Base-by-base conservation (phyloP, 2,329 filamentous ascomycete species). In the Aspergillus sp. region DNA sequence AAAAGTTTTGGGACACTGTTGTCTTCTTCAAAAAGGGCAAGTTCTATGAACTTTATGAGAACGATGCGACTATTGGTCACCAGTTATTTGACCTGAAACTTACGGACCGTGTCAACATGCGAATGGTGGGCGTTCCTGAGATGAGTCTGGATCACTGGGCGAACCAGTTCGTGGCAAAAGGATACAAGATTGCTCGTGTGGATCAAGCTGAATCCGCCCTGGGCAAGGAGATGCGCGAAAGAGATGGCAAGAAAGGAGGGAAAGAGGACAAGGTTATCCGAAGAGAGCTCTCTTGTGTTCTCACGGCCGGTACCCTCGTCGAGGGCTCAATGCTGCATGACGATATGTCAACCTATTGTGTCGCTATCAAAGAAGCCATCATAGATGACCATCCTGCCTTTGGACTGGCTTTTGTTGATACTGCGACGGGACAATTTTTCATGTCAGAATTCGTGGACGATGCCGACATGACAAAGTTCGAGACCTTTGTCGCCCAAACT, bases 21-120 rank as follows among this genome's bases (percentile, higher is more conserved):
- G 93, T 99, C 14, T 99, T 99, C 74, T 99, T 99, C 85, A 99
- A 97, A 74, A 99, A 99, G 78, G 94, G 94, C 65, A 99, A 99
- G 65, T 99, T 99, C 73, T 99, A 96, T 67, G 94, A 99, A 69
- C 80, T 99, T 0, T 99, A 97, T 66, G 94, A 99, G 70, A 96
- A 96, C 55, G 94, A 99, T 72, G 94, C 94, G 4, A 96, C 93
- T 0, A 87, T 97, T 51, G 94, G 94, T 4, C 92, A 99, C 67
- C 94, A 97, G 69, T 79, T 96, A 14, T 99, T 99, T 63, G 94
- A 99, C 70, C 81, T 99, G 51, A 99, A 99, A 75, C 86, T 99
- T 68, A 99, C 94, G 0, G 94, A 99, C 64, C 84, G 94, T 50
- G 94, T 99, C 69, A 99, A 99, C 70, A 99, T 99, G 94, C 89